Evolutionary conservation across 192 early-diverging fungal species (phyloP), one percentile per base, ranked within the genome.

Genomic region (Chytriomyces sp.): DNA sequence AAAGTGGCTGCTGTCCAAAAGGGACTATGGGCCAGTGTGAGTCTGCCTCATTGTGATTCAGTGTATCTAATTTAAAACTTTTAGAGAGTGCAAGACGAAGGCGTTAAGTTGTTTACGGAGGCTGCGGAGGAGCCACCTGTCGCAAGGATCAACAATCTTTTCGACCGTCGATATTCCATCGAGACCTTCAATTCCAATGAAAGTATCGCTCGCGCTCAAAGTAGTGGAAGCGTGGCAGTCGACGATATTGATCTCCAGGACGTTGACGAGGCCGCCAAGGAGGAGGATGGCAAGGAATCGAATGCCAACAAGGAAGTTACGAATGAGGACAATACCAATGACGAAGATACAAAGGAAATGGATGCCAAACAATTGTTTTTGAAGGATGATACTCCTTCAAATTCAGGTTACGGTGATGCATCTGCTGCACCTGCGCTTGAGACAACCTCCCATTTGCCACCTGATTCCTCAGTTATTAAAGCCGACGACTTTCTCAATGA

Each of bases 41-140:
- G 36, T 30, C 25, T 39, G 8, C 34, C 37, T 12, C 22, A n/a
- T n/a, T n/a, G n/a, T n/a, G n/a, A n/a, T n/a, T n/a, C n/a, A n/a
- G n/a, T n/a, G n/a, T n/a, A n/a, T n/a, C 19, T 5, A 8, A n/a
- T 59, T 52, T 34, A 53, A 36, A 32, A 19, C 49, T 61, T 37
- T 8, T 72, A 83, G 81, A 17, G 81, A 26, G 58, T 81, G 8
- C 68, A 76, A 10, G 33, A 53, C 2, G 67, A 63, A 39, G 80
- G 77, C 4, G 68, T 85, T 30, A 14, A 32, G 25, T 66, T 84
- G 14, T 85, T 64, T 64, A 81, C 82, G 12, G 81, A 85, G 33
- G 56, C 56, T 1, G 19, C 57, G 3, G 79, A 83, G 14, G 59
- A 25, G 56, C 57, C 30, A n/a, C 78, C 75, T 14, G 68, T 78